Base-by-base conservation (phyloP, 2,329 filamentous ascomycete genomes). In the Zymoseptoria brevis region DNA sequence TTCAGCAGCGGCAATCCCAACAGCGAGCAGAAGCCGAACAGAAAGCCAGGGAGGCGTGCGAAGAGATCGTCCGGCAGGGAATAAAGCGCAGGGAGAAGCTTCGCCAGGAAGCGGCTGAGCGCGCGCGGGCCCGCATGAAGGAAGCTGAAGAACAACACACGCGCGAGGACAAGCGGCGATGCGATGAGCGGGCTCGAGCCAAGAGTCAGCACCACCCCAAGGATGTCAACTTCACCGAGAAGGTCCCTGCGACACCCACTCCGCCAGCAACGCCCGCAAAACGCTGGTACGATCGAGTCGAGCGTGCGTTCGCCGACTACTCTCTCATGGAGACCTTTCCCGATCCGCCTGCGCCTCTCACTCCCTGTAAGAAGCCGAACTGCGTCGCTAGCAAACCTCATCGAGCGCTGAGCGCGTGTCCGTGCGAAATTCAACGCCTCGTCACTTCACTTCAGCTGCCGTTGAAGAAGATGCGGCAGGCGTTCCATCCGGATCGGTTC, bases 401-500 rank as follows among this genome's bases (percentile, higher is more conserved):
- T 13, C 50, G 19, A 53, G 50, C 53, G n/a, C 56, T 61, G 26
- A 56, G 52, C 16, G 29, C 58, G 1, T 61, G 59, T 26, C 11
- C 53, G 0, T 57, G 57, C 30, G 59, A 61, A 9, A 57, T 58
- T 13, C 54, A 61, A 13, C 13, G 35, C 13, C 35, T 45, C 13
- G 16, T 45, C 35, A 45, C 35, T 45, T 45, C 35, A 16, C 35
- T 45, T 45, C 35, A 45, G 2, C 35, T 16, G 6, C 35, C 35
- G 13, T 16, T 61, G 30, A 63, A 60, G 57, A 55, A 51, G 48
- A 54, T 58, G 50, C 19, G 57, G 35, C 49, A 41, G 4, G 24
- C 50, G 0, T 63, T 60, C 45, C 63, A 63, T 41, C 61, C 61
- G 2, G 61, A 65, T 55, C 58, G 51, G 48, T 65, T 63, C 50